Evolutionary conservation across 176 grass and related monocot species (phyloP).

Genomic region (Saccharum spontaneum): DNA sequence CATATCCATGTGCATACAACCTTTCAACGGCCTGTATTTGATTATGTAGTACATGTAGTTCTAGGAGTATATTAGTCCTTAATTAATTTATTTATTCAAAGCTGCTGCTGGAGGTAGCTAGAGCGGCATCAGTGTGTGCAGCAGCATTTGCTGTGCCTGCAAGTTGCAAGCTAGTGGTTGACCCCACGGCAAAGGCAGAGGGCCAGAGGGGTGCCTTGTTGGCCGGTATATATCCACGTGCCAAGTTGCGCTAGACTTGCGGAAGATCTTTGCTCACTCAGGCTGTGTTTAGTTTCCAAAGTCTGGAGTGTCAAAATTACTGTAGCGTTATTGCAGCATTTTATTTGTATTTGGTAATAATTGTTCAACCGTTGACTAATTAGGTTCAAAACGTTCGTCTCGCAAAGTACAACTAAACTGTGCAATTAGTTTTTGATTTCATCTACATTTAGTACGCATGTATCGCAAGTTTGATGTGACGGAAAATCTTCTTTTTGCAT

Average conservation of each 20-base stretch:
- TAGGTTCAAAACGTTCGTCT: too few relatives aligned
- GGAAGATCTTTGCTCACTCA: neutral
- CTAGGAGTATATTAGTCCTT: neutral
- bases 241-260: neutral
- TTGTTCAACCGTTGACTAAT: too few relatives aligned
- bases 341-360: too few relatives aligned
- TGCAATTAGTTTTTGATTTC: too few relatives aligned
- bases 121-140: neutral
- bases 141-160: neutral
- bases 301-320: too few relatives aligned
- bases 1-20: neutral
- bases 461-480: too few relatives aligned
- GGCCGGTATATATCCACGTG: constrained; percentile 27
- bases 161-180: neutral
- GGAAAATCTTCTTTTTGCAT: too few relatives aligned
- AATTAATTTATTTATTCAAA: neutral
- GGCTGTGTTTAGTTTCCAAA: too few relatives aligned
- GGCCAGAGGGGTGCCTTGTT: neutral
- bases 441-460: too few relatives aligned
- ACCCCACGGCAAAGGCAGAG: neutral
- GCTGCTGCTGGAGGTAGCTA: neutral
- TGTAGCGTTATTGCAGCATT: too few relatives aligned
- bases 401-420: too few relatives aligned
- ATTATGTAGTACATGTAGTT: neutral
- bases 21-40: neutral